phyloP scores from a whole-genome alignment of 441 rosid species.

The Cnidoscolus chayamansa region DNA sequence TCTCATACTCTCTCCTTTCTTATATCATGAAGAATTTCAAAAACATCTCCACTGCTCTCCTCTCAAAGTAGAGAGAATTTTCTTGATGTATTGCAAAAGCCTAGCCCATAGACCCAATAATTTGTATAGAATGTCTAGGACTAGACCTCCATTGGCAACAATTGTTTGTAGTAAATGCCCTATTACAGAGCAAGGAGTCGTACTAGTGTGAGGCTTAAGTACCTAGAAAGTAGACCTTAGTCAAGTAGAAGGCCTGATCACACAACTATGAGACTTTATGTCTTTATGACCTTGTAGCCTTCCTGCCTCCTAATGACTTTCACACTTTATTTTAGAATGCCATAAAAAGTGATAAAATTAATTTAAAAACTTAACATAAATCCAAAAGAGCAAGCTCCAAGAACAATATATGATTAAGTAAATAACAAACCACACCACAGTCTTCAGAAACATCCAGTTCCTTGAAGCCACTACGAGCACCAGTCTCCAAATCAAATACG shows the following conservation, averaged over 20 bases:
- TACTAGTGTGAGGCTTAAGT: neutral
- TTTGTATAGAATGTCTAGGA: neutral
- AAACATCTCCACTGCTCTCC: neutral
- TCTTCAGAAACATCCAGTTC: slow-evolving; percentile 94
- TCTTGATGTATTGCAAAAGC: neutral
- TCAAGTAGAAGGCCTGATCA: neutral
- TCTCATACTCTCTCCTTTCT: neutral
- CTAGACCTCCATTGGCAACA: neutral
- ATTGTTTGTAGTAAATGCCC: neutral
- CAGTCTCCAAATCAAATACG: slow-evolving; percentile 84
- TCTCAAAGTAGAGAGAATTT: neutral
- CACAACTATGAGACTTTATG: neutral
- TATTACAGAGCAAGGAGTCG: neutral
- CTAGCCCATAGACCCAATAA: neutral
- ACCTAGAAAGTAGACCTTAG: neutral
- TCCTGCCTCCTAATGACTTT: neutral
- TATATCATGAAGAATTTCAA: neutral
- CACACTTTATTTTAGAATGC: slow-evolving; percentile 11
- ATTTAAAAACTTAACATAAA: slow-evolving; percentile 7
- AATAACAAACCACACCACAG: slow-evolving; percentile 82
- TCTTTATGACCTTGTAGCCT: neutral
- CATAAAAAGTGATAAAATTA: neutral
- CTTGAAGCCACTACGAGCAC: slow-evolving; percentile 79
- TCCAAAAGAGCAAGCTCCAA: slow-evolving; percentile 8
- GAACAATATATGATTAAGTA: slow-evolving; percentile 16